Base-by-base conservation (phyloP, 2,329 filamentous ascomycete species). In the Teratosphaeriaceae sp. region DNA sequence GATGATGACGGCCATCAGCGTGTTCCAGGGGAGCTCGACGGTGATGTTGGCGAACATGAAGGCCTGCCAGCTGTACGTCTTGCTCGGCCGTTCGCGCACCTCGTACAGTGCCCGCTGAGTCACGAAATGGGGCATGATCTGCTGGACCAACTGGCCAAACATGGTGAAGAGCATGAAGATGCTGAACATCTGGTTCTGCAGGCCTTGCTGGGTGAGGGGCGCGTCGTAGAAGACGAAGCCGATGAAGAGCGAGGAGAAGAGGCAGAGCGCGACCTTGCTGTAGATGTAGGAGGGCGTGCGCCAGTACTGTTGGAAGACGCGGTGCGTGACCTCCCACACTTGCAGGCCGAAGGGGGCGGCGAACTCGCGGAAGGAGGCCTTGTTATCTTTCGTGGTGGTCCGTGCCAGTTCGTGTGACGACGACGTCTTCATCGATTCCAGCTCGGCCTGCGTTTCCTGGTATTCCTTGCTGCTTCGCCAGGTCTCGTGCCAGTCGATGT, bases 261-360 rank as follows among this genome's bases (percentile, higher is more conserved):
- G 67, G 59, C 82, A 87, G 15, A 94, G 79, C 1, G 74, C 69
- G 0, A 74, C 62, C 72, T 94, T 94, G 56, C 85, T 82, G 70
- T 90, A 94, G 64, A 95, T 89, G 70, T 94, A 94, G 4, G 81
- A 76, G 0, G 88, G 88, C 0, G 82, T 89, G 47, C 88, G 84
- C 88, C 88, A 94, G 74, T 92, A 94, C 63, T 94, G 88, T 60
- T 89, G 78, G 71, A 92, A 92, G 20, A 92, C 84, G 57, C 88
- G 86, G 51, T 75, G 63, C 15, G 79, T 75, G 44, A 87, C 85
- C 58, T 82, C 74, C 43, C 66, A 68, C 31, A 90, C 68, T 64
- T 95, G 88, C 6, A 70, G 58, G 30, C 53, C 57, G 60, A 94
- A 87, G 0, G 84, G 78, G 4, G 86, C 85, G 3, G 88, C 88